Evolutionary conservation across 1,284 basidiomycete genomes (phyloP).

Genomic region (Ganoderma sinense): DNA sequence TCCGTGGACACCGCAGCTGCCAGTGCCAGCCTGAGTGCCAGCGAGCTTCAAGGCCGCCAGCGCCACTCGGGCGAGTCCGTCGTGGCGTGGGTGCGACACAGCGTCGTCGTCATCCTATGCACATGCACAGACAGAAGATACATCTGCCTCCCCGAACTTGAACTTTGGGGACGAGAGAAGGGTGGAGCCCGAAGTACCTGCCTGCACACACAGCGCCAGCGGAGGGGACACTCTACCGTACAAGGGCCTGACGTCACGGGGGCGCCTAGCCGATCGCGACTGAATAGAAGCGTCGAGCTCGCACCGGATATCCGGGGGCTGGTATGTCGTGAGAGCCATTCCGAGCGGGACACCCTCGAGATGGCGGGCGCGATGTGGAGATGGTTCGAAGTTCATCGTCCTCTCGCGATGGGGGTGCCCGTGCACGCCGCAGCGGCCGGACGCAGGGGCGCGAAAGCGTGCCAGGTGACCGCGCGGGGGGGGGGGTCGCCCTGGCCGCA

Average conservation of each 20-base stretch:
- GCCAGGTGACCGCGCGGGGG: background rate
- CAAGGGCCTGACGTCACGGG: background rate
- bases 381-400: background rate
- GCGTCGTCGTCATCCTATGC: background rate
- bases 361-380: background rate
- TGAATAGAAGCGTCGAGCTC: background rate
- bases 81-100: background rate
- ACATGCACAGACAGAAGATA: background rate
- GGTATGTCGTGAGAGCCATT: background rate
- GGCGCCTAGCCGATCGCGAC: background rate
- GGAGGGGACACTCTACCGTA: background rate
- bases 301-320: background rate
- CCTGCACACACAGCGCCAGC: background rate
- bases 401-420: constrained; percentile 1
- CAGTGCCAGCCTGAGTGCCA: no score
- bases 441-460: background rate
- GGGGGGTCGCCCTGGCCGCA: background rate
- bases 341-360: background rate
- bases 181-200: background rate
- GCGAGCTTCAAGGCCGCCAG: background rate
- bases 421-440: background rate
- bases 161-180: background rate
- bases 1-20: background rate
- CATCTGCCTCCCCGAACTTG: background rate
- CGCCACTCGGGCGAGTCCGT: background rate